A percentile compares a stretch with the other conserved stretches of the same genome.
These are phyloP conservation scores for Cadophora malorum DNA, from an alignment of 2,329 filamentous ascomycete genomes.

Conservation along the genomic window DNA sequence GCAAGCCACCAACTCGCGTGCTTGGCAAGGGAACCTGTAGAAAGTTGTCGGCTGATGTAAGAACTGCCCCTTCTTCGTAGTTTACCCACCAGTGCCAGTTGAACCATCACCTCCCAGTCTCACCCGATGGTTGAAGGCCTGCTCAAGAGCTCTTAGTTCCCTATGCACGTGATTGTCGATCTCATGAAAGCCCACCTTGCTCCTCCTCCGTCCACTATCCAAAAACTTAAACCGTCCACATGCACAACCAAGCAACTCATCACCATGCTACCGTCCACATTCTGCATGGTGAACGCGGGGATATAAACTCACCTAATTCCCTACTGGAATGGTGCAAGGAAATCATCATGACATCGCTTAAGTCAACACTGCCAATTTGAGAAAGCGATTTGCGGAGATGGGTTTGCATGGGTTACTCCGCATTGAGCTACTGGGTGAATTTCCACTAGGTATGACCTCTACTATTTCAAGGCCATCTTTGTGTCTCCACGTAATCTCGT, in stretches of 20 bases:
- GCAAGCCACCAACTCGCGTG: too few relatives aligned
- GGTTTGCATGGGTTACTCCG: conserved; percentile 1
- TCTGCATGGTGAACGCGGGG: background rate
- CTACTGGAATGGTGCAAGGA: background rate
- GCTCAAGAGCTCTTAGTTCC: background rate
- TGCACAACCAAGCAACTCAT: background rate
- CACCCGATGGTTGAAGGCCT: too few relatives aligned
- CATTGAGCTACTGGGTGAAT: background rate
- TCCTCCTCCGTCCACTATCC: background rate
- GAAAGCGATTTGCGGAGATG: background rate
- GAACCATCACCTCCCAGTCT: too few relatives aligned
- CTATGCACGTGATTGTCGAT: background rate
- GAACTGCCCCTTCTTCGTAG: too few relatives aligned
- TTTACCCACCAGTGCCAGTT: too few relatives aligned
- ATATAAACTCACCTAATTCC: background rate
- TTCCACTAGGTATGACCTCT: background rate
- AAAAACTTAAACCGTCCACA: background rate
- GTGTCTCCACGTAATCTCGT: background rate
- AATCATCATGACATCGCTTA: background rate
- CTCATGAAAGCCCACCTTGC: background rate
- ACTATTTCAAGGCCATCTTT: background rate
- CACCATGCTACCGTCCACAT: background rate
- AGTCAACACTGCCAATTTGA: background rate
- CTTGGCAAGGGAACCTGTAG: too few relatives aligned
- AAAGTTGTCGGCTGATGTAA: too few relatives aligned